These are phyloP conservation scores for Aspergillus amoenus DNA, from an alignment of 2,329 filamentous ascomycete species.

Conservation along the genomic window DNA sequence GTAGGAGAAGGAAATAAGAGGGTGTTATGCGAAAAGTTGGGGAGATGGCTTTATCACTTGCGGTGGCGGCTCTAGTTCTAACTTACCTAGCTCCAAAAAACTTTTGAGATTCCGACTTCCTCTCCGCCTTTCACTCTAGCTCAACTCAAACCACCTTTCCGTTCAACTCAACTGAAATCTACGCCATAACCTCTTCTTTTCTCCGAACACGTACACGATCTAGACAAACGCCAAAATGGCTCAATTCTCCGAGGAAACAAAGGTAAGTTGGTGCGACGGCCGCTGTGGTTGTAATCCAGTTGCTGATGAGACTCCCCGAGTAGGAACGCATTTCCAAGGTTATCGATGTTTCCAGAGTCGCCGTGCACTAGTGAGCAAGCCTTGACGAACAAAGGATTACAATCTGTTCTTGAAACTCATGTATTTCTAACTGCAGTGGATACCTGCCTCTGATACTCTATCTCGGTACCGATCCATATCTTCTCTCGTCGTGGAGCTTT, in stretches of 20 bases:
- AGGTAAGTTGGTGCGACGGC: slow-evolving; percentile 57
- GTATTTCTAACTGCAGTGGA: slow-evolving; percentile 58
- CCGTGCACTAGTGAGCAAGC: slow-evolving; percentile 82
- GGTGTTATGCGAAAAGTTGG: background rate
- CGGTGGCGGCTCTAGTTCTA: background rate
- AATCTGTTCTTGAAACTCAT: slow-evolving; percentile 18
- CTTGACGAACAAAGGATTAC: background rate
- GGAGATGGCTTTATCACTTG: background rate
- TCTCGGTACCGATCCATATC: slow-evolving; percentile 65
- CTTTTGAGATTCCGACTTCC: slow-evolving; percentile 25
- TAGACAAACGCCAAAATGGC: slow-evolving; percentile 42
- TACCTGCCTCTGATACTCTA: slow-evolving; percentile 97
- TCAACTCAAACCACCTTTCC: background rate
- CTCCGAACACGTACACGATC: background rate
- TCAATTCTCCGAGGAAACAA: slow-evolving; percentile 91
- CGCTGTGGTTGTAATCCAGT: background rate
- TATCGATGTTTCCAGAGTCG: slow-evolving; percentile 90
- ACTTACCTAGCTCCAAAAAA: slow-evolving; percentile 26
- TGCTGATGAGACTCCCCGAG: slow-evolving; percentile 13
- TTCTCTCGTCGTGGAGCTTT: background rate
- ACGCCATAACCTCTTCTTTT: background rate
- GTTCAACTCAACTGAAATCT: background rate
- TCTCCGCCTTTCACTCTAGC: slow-evolving; percentile 14
- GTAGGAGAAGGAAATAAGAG: too few relatives aligned
- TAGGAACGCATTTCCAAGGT: slow-evolving; percentile 97